These are phyloP conservation scores for Flammula alnicola DNA, from an alignment of 1,284 basidiomycete genomes.

Conservation along the genomic window DNA sequence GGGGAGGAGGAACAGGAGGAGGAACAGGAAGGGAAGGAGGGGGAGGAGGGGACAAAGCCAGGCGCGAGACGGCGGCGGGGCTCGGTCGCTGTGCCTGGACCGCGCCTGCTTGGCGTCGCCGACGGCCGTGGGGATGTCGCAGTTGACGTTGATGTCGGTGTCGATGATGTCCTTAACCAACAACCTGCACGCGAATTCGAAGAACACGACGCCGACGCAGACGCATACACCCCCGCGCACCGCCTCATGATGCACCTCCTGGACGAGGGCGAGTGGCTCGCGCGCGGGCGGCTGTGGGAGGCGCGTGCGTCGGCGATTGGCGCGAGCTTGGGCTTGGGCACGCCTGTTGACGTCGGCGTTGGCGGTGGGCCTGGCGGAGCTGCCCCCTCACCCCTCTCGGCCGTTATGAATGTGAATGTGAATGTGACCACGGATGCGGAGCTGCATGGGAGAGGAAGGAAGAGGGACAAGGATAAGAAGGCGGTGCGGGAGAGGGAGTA, in stretches of 20 bases:
- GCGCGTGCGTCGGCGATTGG: not conserved
- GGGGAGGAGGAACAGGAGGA: too few relatives aligned
- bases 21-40: too few relatives aligned
- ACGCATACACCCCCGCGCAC: constrained; percentile 15
- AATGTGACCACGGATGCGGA: too few relatives aligned
- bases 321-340: not conserved
- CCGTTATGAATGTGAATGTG: too few relatives aligned
- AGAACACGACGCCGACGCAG: not conserved
- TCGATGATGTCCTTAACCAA: not conserved
- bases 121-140: too few relatives aligned
- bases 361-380: not conserved
- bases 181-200: not conserved
- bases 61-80: too few relatives aligned
- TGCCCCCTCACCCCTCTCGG: too few relatives aligned
- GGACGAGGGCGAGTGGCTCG: constrained; percentile 16
- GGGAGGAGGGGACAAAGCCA: too few relatives aligned
- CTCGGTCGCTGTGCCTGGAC: too few relatives aligned
- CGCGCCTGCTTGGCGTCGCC: too few relatives aligned
- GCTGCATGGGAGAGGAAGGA: not conserved
- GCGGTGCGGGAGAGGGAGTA: not conserved
- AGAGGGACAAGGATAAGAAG: not conserved
- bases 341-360: not conserved
- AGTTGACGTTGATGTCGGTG: not conserved
- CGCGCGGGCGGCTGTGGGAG: not conserved
- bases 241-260: constrained; percentile 18